Conservation (phyloP, 495 filamentous ascomycete species). For the Parathielavia hyrcaniae region DNA sequence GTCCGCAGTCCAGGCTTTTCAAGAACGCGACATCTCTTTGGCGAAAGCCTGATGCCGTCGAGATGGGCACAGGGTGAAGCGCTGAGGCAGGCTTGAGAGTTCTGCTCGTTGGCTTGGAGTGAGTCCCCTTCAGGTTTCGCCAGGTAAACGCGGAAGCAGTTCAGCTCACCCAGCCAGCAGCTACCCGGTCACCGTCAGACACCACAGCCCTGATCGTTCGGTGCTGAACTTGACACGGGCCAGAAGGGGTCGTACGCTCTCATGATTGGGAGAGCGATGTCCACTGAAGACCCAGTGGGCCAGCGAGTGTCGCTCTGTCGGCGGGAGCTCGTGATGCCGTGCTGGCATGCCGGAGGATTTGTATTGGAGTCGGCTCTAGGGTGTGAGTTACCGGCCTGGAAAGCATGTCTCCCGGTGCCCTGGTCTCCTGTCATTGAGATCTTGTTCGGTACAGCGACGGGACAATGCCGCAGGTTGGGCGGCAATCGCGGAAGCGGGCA, state of each 20-base stretch:
- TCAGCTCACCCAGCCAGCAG: not conserved
- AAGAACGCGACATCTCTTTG: too few species aligned
- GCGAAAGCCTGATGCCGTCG: not conserved
- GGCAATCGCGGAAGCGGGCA: slow-evolving; percentile 8
- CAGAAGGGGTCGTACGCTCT: too few species aligned
- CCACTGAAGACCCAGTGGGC: not conserved
- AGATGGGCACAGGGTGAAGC: not conserved
- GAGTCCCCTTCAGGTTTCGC: not conserved
- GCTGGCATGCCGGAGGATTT: slow-evolving; percentile 2
- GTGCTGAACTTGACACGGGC: too few species aligned
- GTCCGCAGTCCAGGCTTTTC: too few species aligned
- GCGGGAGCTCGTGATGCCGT: not conserved
- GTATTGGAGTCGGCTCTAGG: not conserved
- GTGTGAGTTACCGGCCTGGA: not conserved
- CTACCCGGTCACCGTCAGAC: too few species aligned
- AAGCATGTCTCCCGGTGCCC: too few species aligned
- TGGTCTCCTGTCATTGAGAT: not conserved
- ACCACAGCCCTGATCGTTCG: too few species aligned
- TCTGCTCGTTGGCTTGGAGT: not conserved
- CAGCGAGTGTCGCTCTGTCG: not conserved
- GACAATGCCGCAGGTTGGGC: not conserved
- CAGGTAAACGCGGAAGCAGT: not conserved
- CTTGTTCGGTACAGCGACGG: too few species aligned
- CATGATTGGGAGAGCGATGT: too few species aligned
- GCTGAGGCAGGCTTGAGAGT: not conserved